phyloP scores from a whole-genome alignment of 2,329 filamentous ascomycete species.

The Graphiopsis chlorocephala region DNA sequence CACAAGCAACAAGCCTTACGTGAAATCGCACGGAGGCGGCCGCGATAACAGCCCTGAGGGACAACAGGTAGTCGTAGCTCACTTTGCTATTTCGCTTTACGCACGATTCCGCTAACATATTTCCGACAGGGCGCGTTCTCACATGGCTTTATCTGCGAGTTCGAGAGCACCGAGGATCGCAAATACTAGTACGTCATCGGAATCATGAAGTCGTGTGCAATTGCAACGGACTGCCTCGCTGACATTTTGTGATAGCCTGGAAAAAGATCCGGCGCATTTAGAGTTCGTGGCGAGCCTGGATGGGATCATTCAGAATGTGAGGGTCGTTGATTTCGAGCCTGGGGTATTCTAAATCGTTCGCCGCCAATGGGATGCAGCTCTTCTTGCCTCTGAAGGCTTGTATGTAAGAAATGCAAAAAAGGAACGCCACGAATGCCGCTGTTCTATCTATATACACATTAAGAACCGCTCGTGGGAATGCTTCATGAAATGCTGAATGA shows the following conservation, averaged over 20 bases:
- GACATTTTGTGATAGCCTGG: constrained; percentile 33
- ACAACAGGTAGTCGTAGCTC: constrained; percentile 21
- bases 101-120: neutral
- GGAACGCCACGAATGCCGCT: constrained; percentile 26
- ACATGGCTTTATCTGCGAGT: constrained; percentile 68
- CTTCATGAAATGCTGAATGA: constrained; percentile 66
- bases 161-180: constrained; percentile 61
- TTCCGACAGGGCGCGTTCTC: constrained; percentile 55
- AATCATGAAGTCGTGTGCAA: neutral
- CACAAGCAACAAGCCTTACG: constrained; percentile 57
- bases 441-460: constrained; percentile 11
- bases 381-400: neutral
- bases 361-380: neutral
- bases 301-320: constrained; percentile 51
- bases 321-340: constrained; percentile 59
- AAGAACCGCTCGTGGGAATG: neutral
- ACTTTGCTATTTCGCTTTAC: neutral
- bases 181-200: constrained; percentile 56
- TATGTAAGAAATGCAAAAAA: neutral
- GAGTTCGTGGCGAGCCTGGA: constrained; percentile 56
- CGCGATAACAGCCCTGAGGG: constrained; percentile 62
- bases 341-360: constrained; percentile 31
- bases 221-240: neutral
- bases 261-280: constrained; percentile 62
- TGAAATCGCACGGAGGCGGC: constrained; percentile 58